Evolutionary conservation across 352 stramenopile genomes (phyloP), one percentile per base, ranked within the genome.

Genomic region (Phytopythium kandeliae): DNA sequence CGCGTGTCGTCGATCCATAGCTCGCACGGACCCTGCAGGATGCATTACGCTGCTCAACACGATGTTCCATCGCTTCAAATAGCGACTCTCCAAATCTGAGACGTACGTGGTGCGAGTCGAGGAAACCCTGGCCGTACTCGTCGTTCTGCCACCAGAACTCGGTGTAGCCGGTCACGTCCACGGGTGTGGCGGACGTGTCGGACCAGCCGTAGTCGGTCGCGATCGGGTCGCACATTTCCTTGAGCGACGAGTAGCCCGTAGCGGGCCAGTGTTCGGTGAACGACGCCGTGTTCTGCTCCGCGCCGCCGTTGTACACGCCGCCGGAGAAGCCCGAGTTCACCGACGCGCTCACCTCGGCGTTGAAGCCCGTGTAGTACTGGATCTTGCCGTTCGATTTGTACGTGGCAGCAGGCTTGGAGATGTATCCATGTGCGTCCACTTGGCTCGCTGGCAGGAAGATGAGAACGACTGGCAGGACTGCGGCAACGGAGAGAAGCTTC

Each of bases 91-190:
- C 11, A 38, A 17, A 38, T 16, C 34, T 19, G 35, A 22, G 35
- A 40, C 60, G 38, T 67, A 69, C 65, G n/a, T 68, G 52, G 34
- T 83, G 71, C 7, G 71, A 78, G 1, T 22, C 28, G 31, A 75
- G 45, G 37, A 81, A 69, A 4, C 67, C 71, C 25, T 67, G 37
- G 16, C 67, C 62, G 44, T 66, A 64, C 51, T 81, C 46, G 55
- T 78, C 57, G 49, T 76, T 76, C 47, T 74, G 58, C 56, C 57
- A 70, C 63, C 53, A 65, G 53, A 71, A 71, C 31, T 64, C 56
- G 3, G 31, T 60, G 31, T 61, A 57, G 41, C 51, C 41, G 43
- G 53, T 70, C 16, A 80, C 69, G 37, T 77, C 64, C 10, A 73
- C 30, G 2, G 63, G 57, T 11, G 51, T 26, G 19, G 44, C 58